A percentile compares a stretch with the other conserved stretches of the same genome.
Evolutionary conservation across 2,329 filamentous ascomycete genomes (phyloP).

Genomic region (Gaeumannomyces tritici): DNA sequence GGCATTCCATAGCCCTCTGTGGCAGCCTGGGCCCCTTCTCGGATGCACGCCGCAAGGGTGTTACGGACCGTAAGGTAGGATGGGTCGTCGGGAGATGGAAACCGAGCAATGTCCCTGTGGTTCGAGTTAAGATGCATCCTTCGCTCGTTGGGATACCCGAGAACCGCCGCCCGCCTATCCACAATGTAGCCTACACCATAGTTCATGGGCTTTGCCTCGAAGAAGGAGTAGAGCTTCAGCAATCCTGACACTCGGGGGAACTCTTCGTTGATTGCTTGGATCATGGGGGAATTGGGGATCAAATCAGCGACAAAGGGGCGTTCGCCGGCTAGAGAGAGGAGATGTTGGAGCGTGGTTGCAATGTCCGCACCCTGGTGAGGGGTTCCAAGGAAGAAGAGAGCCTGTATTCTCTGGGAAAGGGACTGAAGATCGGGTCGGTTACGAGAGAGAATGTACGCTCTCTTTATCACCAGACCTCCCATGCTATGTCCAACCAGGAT

Average conservation of each 20-base stretch:
- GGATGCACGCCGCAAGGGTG: constrained; percentile 11
- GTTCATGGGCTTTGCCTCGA: constrained; percentile 18
- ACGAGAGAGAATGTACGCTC: constrained; percentile 20
- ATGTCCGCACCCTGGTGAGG: constrained; percentile 24
- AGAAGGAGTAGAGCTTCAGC: constrained; percentile 21
- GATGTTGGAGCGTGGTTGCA: constrained; percentile 15
- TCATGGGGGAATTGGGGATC: constrained; percentile 13
- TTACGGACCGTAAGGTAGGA: constrained; percentile 18
- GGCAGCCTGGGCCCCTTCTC: background rate
- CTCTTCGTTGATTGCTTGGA: constrained; percentile 22
- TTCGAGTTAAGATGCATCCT: constrained; percentile 18
- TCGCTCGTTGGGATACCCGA: constrained; percentile 19
- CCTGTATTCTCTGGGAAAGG: constrained; percentile 13
- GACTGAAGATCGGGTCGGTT: constrained; percentile 12
- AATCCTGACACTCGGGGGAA: constrained; percentile 16
- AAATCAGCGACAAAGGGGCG: constrained; percentile 21
- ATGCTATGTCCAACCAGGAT: constrained; percentile 13
- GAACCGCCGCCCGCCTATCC: constrained; percentile 18
- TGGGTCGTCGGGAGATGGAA: constrained; percentile 12
- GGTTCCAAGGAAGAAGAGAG: constrained; percentile 28
- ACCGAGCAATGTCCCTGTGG: constrained; percentile 19
- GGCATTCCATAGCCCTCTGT: background rate
- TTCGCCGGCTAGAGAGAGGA: constrained; percentile 12
- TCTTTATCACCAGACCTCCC: constrained; percentile 24
- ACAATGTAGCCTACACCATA: constrained; percentile 19